Evolutionary conservation across 2,329 filamentous ascomycete genomes (phyloP).

Genomic region (Penicillium sp.): DNA sequence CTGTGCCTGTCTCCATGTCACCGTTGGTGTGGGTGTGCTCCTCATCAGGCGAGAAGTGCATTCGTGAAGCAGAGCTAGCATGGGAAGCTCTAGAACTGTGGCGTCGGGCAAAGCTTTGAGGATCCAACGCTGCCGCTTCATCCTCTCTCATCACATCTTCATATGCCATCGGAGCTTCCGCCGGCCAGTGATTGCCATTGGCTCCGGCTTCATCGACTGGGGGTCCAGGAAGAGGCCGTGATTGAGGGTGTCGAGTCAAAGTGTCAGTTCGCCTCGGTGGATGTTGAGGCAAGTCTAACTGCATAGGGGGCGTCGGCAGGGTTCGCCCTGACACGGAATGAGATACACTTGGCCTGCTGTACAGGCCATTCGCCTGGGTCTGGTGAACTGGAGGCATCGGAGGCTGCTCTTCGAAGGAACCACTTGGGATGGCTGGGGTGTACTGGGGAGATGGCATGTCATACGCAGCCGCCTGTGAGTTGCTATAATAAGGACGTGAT

Average conservation of each 20-base stretch:
- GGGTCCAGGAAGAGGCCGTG: constrained; percentile 58
- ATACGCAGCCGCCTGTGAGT: constrained; percentile 23
- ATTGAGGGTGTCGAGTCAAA: constrained; percentile 54
- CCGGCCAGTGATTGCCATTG: constrained; percentile 10
- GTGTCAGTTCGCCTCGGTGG: constrained; percentile 53
- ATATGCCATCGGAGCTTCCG: constrained; percentile 35
- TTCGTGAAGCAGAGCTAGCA: constrained; percentile 18
- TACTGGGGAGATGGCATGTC: constrained; percentile 24
- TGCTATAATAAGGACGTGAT: constrained; percentile 23
- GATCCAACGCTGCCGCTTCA: constrained; percentile 50
- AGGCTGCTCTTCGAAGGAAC: constrained; percentile 30
- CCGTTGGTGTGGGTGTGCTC: constrained; percentile 50
- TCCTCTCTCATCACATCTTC: constrained; percentile 59
- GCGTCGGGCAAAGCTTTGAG: constrained; percentile 23
- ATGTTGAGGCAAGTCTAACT: constrained; percentile 50
- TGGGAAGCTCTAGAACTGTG: constrained; percentile 27
- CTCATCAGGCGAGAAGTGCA: constrained; percentile 42
- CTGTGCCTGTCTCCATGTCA: constrained; percentile 44
- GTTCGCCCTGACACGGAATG: constrained; percentile 38
- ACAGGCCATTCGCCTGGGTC: constrained; percentile 23
- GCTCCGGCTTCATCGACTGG: constrained; percentile 45
- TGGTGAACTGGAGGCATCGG: constrained; percentile 35
- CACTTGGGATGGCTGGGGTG: constrained; percentile 16
- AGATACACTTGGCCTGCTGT: constrained; percentile 27
- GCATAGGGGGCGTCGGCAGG: constrained; percentile 49